A percentile compares a stretch with the other conserved stretches of the same genome.
These are phyloP conservation scores for Fusarium pseudograminearum DNA, from an alignment of 2,329 filamentous ascomycete genomes.

Conservation along the genomic window DNA sequence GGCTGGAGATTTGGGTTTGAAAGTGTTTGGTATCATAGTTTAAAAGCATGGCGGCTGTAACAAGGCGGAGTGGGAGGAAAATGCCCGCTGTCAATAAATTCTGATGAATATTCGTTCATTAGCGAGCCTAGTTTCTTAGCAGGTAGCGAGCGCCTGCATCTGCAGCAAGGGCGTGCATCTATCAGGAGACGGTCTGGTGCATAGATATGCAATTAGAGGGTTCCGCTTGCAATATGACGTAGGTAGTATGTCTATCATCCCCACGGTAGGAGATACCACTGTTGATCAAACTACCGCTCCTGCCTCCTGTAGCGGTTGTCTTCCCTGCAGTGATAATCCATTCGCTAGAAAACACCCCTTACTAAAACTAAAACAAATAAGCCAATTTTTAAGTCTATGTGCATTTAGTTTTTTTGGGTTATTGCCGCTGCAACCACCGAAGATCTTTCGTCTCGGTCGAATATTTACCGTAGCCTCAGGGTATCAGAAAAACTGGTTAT, in stretches of 20 bases:
- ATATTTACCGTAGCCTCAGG: neutral
- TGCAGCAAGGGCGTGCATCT: slow-evolving; percentile 11
- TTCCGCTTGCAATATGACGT: slow-evolving; percentile 2
- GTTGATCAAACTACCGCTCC: slow-evolving; percentile 24
- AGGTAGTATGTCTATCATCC: neutral
- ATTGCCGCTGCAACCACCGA: slow-evolving; percentile 17
- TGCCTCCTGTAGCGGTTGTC: neutral
- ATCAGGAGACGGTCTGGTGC: neutral
- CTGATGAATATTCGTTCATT: neutral
- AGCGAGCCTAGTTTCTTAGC: neutral
- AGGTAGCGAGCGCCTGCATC: slow-evolving; percentile 8
- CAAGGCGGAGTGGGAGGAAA: slow-evolving; percentile 3
- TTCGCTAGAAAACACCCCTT: slow-evolving; percentile 21
- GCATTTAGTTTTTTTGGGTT: slow-evolving; percentile 16
- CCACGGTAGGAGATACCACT: slow-evolving; percentile 13
- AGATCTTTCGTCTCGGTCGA: neutral
- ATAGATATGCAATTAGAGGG: slow-evolving; percentile 24
- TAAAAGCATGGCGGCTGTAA: slow-evolving; percentile 5
- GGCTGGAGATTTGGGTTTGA: neutral
- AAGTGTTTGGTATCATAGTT: neutral
- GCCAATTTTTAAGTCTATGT: slow-evolving; percentile 42
- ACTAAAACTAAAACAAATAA: slow-evolving; percentile 42
- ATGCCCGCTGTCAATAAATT: neutral
- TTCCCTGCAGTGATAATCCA: slow-evolving; percentile 7
- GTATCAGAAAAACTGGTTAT: neutral